These are phyloP conservation scores for Blastocystis sp. DNA, from an alignment of 352 stramenopile species.

Conservation along the genomic window DNA sequence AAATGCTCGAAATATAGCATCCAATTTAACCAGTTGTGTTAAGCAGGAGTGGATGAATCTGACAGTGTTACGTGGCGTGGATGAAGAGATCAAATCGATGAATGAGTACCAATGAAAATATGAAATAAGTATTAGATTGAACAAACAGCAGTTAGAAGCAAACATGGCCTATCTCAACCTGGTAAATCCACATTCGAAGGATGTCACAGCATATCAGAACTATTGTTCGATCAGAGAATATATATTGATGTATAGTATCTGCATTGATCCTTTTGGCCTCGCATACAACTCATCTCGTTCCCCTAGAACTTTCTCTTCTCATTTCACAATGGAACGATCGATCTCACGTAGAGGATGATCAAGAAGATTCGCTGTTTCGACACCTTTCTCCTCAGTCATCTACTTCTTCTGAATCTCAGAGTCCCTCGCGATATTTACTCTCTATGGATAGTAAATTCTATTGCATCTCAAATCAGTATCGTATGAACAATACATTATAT, in stretches of 20 bases:
- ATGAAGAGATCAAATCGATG: not conserved
- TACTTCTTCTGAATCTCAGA: not conserved
- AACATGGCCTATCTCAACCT: not conserved
- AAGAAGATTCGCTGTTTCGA: not conserved
- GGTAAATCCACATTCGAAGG: not conserved
- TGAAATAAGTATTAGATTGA: not conserved
- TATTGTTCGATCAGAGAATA: not conserved
- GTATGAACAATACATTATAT: not conserved
- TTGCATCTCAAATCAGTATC: not conserved
- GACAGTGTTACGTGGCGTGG: not conserved
- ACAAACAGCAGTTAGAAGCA: not conserved
- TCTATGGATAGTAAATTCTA: not conserved
- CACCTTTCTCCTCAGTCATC: not conserved
- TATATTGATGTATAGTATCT: not conserved
- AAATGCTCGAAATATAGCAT: not conserved
- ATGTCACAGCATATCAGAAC: not conserved
- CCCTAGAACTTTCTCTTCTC: not conserved
- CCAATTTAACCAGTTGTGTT: not conserved
- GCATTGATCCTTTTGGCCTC: not conserved
- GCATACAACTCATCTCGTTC: not conserved
- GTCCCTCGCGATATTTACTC: not conserved
- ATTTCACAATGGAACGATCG: not conserved
- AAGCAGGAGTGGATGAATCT: not conserved
- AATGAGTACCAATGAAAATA: not conserved
- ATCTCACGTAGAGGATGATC: not conserved